Base-by-base conservation (phyloP, 2,329 filamentous ascomycete genomes). In the Achaetomium macrosporum region DNA sequence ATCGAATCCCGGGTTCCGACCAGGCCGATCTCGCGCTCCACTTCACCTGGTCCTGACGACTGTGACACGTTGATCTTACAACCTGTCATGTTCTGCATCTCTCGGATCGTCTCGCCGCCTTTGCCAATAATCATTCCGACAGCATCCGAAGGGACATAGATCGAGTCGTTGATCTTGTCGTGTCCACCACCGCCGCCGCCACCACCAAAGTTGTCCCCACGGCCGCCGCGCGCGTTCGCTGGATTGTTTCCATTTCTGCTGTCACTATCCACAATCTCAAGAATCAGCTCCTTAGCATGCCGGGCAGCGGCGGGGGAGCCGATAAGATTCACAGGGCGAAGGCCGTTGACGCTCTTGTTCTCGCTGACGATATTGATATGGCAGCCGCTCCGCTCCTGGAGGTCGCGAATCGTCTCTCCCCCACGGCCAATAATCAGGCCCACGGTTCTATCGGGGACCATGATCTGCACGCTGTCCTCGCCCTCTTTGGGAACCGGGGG, bases 61-160 rank as follows among this genome's bases (percentile, higher is more conserved):
- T 88, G 88, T 31, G 88, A 88, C 25, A 96, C 90, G 64, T 96
- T 96, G 75, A 96, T 95, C 74, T 95, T 95, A 78, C 91, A 96
- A 42, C 88, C 87, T 5, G 89, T 93, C 31, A 76, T 79, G 65
- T 84, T 86, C 69, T 96, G 90, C 85, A 96, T 95, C 61, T 95
- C 89, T 59, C 91, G 90, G 66, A 96, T 96, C 0, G 90, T 95
- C 72, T 96, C 90, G 59, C 90, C 90, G 52, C 89, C 88, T 75
- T 95, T 95, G 59, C 91, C 90, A 56, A 96, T 96, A 59, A 96
- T 95, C 90, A 96, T 96, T 56, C 90, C 90, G 50, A 96, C 90
- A 6, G 90, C 87, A 67, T 96, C 90, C 19, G 90, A 92, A 12
- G 90, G 90, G 10, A 96, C 90, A 61, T 83, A 84, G 57, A 96